phyloP scores from a whole-genome alignment of 1,284 basidiomycete species.

The Cutaneotrichosporon dermatis region DNA sequence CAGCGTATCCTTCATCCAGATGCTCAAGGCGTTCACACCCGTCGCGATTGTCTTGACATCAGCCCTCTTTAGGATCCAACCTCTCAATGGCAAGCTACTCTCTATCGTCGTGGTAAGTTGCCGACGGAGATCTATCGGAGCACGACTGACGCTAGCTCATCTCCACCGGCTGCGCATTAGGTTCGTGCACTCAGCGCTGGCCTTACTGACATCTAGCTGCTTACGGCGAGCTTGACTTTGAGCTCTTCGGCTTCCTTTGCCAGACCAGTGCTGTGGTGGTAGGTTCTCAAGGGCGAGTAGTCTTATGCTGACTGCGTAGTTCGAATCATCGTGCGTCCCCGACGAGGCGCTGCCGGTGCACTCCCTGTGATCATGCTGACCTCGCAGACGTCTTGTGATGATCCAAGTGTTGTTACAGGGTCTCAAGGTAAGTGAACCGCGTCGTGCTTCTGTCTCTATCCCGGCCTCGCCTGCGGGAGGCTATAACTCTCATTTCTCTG shows the following conservation, averaged over 20 bases:
- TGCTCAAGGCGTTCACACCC: slow-evolving; percentile 95
- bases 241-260: slow-evolving; percentile 77
- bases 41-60: slow-evolving; percentile 92
- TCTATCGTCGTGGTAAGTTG: slow-evolving; percentile 61
- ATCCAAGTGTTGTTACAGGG: slow-evolving; percentile 60
- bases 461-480: too few species aligned
- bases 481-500: too few species aligned
- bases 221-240: slow-evolving; percentile 80
- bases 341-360: neutral
- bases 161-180: slow-evolving; percentile 79
- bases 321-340: slow-evolving; percentile 38
- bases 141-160: slow-evolving; percentile 62
- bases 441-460: too few species aligned
- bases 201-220: slow-evolving; percentile 25
- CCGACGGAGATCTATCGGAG: too few species aligned
- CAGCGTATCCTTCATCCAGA: slow-evolving; percentile 93
- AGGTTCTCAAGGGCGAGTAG: slow-evolving; percentile 14
- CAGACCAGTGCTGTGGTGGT: slow-evolving; percentile 68
- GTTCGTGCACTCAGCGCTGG: slow-evolving; percentile 50
- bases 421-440: slow-evolving; percentile 31
- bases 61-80: slow-evolving; percentile 77
- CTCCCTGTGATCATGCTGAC: slow-evolving; percentile 25
- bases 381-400: slow-evolving; percentile 67
- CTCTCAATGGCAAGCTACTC: slow-evolving; percentile 71
- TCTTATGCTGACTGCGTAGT: slow-evolving; percentile 20